Evolutionary conservation across 2,329 filamentous ascomycete genomes (phyloP), one percentile per base, ranked within the genome.

Genomic region (Claviceps humidiphila): DNA sequence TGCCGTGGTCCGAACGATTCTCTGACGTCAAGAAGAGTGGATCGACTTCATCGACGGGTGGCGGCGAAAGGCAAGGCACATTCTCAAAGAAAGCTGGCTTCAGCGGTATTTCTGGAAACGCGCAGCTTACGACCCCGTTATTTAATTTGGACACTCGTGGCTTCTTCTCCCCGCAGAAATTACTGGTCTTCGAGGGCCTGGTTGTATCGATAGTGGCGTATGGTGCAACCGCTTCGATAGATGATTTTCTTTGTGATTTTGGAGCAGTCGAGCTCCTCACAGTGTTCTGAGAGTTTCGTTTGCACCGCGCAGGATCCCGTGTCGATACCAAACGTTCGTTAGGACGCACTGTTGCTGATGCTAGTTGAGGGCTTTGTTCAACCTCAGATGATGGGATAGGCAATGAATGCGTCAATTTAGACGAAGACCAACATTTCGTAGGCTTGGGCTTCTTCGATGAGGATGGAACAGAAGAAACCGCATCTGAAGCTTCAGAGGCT

Each of bases 21-120:
- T 54, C 39, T 40, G 16, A 56, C 56, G 22, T 53, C 53, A 58
- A 58, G 1, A 57, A 57, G 5, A 53, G 55, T 13, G 54, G 46
- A 7, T 57, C 55, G 6, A 58, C 49, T 44, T 60, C 57, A 11
- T 57, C 51, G 7, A 57, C 45, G 4, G 54, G 42, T 13, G 64
- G 61, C 38, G 63, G 56, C 4, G 66, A 58, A 3, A 48, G 50
- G n/a, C 55, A 55, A 11, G 56, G 52, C 6, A 71, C 58, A 44
- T 68, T 68, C 47, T 71, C 69, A 44, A 70, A 70, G 46, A 71
- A 69, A 0, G 63, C 63, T 5, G 68, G 64, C 41, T 65, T 66
- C 1, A 62, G 54, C 5, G 68, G 64, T 22, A 68, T 61, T 68
- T 68, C 68, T 2, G 66, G 64, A 9, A 70, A 62, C 9, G 58